Base-by-base conservation (phyloP, 2,329 filamentous ascomycete genomes). In the Sclerotiophoma versabilis region DNA sequence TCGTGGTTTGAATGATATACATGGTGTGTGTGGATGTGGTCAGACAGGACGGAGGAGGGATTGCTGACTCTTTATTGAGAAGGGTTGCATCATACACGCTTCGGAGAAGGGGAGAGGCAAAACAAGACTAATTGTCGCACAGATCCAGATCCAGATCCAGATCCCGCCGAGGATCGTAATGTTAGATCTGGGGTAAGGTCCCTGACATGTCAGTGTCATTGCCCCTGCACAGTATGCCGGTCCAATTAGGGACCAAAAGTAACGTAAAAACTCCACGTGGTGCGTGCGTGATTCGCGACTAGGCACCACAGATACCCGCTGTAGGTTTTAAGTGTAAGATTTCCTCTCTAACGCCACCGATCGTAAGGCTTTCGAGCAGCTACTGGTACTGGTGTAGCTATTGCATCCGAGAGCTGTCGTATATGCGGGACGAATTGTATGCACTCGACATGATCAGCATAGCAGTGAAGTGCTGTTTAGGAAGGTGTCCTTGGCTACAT, bases 1-100 rank as follows among this genome's bases (percentile, higher is more conserved):
- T 55, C n/a, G 62, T 65, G 27, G 60, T 66, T 39, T 58, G 60
- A 46, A 64, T 49, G 14, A 63, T 57, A 38, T 58, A 66, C 64
- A 66, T 66, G 12, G 4, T 29, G 10, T 15, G 23, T 11, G 12
- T 9, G 17, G 5, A 17, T 38, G n/a, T 43, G 15, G n/a, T 34
- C 17, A 14, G 5, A 30, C 9, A 19, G 17, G 12, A 10, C 37
- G n/a, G 30, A 5, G 43, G 30, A 30, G 15, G 22, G 29, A 10
- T 17, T 27, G n/a, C 30, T 48, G 37, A 42, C 38, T 2, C 2
- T 27, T 36, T 42, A 25, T 30, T 37, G 19, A 45, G 23, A 30
- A 8, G 14, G 7, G n/a, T 39, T 33, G 22, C n/a, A 42, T 37
- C 19, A 47, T 49, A 42, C 8, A n/a, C 30, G 29, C 36, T 23